A percentile compares a stretch with the other conserved stretches of the same genome.
phyloP scores from a whole-genome alignment of 352 stramenopile species.

The Globisporangium okanoganense region DNA sequence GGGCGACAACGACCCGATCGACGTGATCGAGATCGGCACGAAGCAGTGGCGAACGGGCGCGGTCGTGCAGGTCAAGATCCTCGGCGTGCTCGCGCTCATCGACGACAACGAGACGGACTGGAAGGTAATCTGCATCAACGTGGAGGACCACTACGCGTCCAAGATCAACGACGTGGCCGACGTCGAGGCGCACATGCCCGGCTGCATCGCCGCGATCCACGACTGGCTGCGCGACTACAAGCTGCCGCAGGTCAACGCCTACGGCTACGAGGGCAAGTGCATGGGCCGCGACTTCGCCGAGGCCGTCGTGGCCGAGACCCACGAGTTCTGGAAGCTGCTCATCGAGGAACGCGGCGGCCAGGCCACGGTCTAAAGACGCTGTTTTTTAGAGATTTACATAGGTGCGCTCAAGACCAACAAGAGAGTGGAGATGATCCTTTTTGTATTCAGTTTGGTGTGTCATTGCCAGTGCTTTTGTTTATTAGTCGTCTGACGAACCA shows the following conservation, averaged over 20 bases:
- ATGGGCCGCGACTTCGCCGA: constrained; percentile 89
- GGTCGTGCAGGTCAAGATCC: constrained; percentile 96
- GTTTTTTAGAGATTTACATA: constrained; percentile 6
- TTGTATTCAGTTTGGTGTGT: background rate
- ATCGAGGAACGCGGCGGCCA: constrained; percentile 82
- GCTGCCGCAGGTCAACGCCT: constrained; percentile 98
- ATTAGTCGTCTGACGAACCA: background rate
- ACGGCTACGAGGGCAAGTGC: constrained; percentile 98
- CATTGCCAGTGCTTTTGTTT: background rate
- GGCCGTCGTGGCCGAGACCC: constrained; percentile 77
- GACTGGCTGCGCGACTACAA: constrained; percentile 99
- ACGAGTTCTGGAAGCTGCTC: constrained; percentile 90
- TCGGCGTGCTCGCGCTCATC: constrained; percentile 99
- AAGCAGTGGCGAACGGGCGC: constrained; percentile 90
- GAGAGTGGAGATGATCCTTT: background rate
- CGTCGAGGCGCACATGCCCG: constrained; percentile 94
- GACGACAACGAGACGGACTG: constrained; percentile 99
- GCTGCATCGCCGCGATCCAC: constrained; percentile 90
- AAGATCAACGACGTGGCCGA: constrained; percentile 98
- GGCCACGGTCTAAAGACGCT: constrained; percentile 59
- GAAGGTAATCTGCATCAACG: constrained; percentile 98
- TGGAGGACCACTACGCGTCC: constrained; percentile 94
- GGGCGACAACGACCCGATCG: constrained; percentile 98
- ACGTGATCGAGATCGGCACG: constrained; percentile 98
- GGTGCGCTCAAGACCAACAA: background rate